Base-by-base conservation (phyloP, 1,139 yeast species). In the Yarrowia galli region DNA sequence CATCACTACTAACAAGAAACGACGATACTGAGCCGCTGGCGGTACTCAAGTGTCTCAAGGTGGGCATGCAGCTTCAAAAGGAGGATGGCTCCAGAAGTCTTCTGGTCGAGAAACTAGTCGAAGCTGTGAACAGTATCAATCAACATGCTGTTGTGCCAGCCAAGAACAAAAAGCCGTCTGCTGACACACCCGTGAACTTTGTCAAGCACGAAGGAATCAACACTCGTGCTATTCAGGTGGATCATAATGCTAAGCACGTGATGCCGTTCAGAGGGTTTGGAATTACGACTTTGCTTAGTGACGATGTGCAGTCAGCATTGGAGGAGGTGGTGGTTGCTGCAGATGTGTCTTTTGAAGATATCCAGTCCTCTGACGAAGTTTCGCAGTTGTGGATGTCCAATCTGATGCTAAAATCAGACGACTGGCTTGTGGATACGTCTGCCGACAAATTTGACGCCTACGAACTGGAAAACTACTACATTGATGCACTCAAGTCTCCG, bases 1-100 rank as follows among this genome's bases (percentile, higher is more conserved):
- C 66, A 12, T 48, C 54, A 2, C 36, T 61, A 6, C 43, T 61
- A 23, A 61, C 66, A 3, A 22, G 46, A 22, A 61, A 46, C 36
- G 66, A 61, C 46, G 66, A 61, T 36, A 36, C 66, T 2, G 66
- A 61, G 46, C 64, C 64, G 16, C 42, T 58, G 51, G 64, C 64
- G 12, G 36, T 58, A 4, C 32, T 58, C 9, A 58, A 58, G 42
- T 58, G 64, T 43, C 51, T 58, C 20, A 46, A 49, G 18, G 56
- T 36, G 46, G 66, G 66, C 3, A 46, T 61, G 36, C 54, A 48
- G 9, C n/a, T 61, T 3, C 56, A 36, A 6, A 35, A 61, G n/a
- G 54, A 46, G 12, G 54, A 46, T 9, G 40, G 46, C 1, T 32
- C 64, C 15, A 18, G 64, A 58, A 22, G 42, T 10, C 13, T 61